phyloP scores from a whole-genome alignment of 805 yeast genomes.

The Monosporozyma servazzii region DNA sequence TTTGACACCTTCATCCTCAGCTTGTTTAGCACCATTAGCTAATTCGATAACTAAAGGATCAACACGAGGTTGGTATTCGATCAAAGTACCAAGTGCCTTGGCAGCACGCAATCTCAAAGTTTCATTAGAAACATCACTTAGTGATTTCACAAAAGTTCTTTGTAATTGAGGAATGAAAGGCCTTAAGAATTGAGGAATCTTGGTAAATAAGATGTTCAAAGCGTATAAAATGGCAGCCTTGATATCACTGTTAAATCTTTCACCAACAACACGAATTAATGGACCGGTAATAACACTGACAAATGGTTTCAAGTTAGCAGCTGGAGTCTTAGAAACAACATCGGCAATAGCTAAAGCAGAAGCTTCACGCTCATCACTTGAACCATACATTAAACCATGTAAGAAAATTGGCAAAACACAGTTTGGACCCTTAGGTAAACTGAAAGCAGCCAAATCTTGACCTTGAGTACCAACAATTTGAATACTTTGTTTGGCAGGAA shows the following conservation, averaged over 20 bases:
- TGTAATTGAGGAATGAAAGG: constrained; percentile 97
- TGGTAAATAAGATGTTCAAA: constrained; percentile 62
- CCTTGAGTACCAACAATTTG: constrained; percentile 52
- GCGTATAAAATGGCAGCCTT: constrained; percentile 91
- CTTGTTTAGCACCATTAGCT: constrained; percentile 60
- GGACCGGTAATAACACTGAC: constrained; percentile 96
- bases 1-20: constrained; percentile 63
- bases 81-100: constrained; percentile 76
- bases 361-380: constrained; percentile 67
- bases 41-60: constrained; percentile 86
- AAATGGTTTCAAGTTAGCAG: constrained; percentile 71
- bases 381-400: constrained; percentile 94
- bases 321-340: constrained; percentile 75
- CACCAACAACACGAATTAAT: constrained; percentile 94
- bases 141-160: constrained; percentile 88
- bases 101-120: constrained; percentile 77
- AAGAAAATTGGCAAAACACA: constrained; percentile 84
- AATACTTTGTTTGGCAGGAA: constrained; percentile 72
- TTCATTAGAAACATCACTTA: constrained; percentile 70
- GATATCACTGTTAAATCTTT: constrained; percentile 81
- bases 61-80: constrained; percentile 83
- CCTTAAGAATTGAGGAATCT: constrained; percentile 82
- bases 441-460: constrained; percentile 64
- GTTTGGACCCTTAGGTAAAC: constrained; percentile 70
- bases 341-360: constrained; percentile 88